phyloP scores from a whole-genome alignment of 2,329 filamentous ascomycete species.

The Phialocephala sp. region DNA sequence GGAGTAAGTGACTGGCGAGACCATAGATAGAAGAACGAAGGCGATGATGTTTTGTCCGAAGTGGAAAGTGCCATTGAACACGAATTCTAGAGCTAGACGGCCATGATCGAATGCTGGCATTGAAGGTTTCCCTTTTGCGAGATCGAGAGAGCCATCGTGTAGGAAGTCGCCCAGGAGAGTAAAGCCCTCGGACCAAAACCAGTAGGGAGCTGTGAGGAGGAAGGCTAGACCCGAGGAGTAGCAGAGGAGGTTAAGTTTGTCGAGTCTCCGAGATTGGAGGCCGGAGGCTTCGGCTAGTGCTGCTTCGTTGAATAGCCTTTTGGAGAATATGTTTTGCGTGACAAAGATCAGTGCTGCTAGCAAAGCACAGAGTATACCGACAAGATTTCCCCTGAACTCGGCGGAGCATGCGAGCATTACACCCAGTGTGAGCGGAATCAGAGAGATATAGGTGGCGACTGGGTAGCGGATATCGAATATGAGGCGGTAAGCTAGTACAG shows the following conservation, averaged over 20 bases:
- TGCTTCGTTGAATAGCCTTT: slow-evolving; percentile 95
- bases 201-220: slow-evolving; percentile 84
- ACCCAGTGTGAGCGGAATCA: slow-evolving; percentile 90
- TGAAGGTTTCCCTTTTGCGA: slow-evolving; percentile 55
- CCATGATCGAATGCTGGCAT: slow-evolving; percentile 74
- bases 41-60: slow-evolving; percentile 96
- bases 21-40: slow-evolving; percentile 88
- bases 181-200: slow-evolving; percentile 90
- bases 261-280: slow-evolving; percentile 75
- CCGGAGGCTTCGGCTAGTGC: slow-evolving; percentile 82
- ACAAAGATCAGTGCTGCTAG: slow-evolving; percentile 94
- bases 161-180: slow-evolving; percentile 78
- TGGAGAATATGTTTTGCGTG: slow-evolving; percentile 98
- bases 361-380: slow-evolving; percentile 89
- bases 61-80: slow-evolving; percentile 97
- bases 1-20: slow-evolving; percentile 96
- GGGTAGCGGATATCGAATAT: slow-evolving; percentile 91
- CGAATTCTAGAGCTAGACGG: slow-evolving; percentile 78
- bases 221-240: slow-evolving; percentile 97
- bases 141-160: slow-evolving; percentile 76
- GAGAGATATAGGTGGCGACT: slow-evolving; percentile 81
- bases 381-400: slow-evolving; percentile 84
- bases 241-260: slow-evolving; percentile 95
- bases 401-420: slow-evolving; percentile 96
- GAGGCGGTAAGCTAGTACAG: slow-evolving; percentile 88